Evolutionary conservation across 495 filamentous ascomycete genomes (phyloP), one percentile per base, ranked within the genome.

Genomic region (Daldinia caldariorum): DNA sequence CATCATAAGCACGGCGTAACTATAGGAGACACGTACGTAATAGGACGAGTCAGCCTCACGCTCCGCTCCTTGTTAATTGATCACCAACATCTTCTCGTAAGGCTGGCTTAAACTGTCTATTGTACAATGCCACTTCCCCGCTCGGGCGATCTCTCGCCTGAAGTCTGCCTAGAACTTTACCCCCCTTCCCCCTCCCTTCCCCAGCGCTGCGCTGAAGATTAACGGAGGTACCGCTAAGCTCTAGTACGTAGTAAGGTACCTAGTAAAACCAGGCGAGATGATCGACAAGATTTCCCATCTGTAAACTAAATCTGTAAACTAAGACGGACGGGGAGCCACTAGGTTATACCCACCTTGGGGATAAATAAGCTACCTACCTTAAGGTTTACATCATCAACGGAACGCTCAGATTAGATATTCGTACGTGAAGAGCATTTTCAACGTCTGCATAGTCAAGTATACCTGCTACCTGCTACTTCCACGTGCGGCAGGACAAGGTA

Each of bases 1-100:
- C 47, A 34, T 55, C 51, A 55, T 64, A 70, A 61, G 61, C 61
- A 61, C 67, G 57, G 58, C 57, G 50, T 61, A 65, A 55, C 41
- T 50, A 55, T 61, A 58, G 12, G 32, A 50, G 20, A 13, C 54
- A 61, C 60, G 12, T 53, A 60, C 60, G 61, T 55, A 63, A 67
- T 54, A 54, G 59, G 31, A 57, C 64, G 49, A 67, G 69, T 67
- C 64, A 72, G 69, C 69, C 69, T 72, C 39, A 72, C 38, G 35
- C 29, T 62, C 35, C 32, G 16, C 34, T 67, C 60, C 69, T 72
- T 59, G 41, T 50, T 50, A 6, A 32, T 20, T 12, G n/a, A 34
- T 56, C 9, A 47, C 32, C 16, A 34, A 56, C 53, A 34, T 34
- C 10, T 38, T 6, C 29, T 41, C 61, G 38, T 56, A 70, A 60